phyloP scores from a whole-genome alignment of 2,329 filamentous ascomycete species.

The Trichocomaceae sp. region DNA sequence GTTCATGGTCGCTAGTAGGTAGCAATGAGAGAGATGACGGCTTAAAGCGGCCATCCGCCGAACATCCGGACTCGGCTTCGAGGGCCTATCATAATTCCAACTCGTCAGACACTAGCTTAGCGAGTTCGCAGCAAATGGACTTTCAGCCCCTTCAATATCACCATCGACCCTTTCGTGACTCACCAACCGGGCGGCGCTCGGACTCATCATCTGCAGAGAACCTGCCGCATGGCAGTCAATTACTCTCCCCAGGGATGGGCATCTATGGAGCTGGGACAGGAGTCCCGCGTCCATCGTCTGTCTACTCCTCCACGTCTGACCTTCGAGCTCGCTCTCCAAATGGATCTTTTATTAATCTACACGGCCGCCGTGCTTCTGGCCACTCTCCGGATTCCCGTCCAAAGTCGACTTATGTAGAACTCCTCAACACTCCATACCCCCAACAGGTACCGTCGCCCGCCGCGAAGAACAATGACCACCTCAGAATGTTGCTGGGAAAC shows the following conservation, averaged over 20 bases:
- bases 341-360: conserved; percentile 40
- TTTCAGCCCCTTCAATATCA: conserved; percentile 48
- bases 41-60: conserved; percentile 19
- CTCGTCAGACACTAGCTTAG: conserved; percentile 32
- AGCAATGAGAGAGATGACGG: conserved; percentile 21
- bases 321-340: conserved; percentile 52
- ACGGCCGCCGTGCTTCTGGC: conserved; percentile 45
- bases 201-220: conserved; percentile 41
- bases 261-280: conserved; percentile 41
- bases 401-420: conserved; percentile 56
- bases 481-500: conserved; percentile 72
- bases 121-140: conserved; percentile 31
- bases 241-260: conserved; percentile 52
- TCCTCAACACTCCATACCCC: conserved; percentile 66
- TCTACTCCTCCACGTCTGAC: conserved; percentile 70
- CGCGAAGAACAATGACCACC: conserved; percentile 69
- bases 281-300: conserved; percentile 64
- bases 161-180: conserved; percentile 42
- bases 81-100: conserved; percentile 21
- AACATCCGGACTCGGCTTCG: conserved; percentile 18
- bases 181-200: conserved; percentile 14
- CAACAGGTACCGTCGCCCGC: conserved; percentile 63
- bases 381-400: conserved; percentile 52
- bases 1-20: conserved; percentile 31
- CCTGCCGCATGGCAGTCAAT: conserved; percentile 50